Percentiles rank a stretch among this genome's conserved stretches.
Evolutionary conservation across 148 eudicot genomes (phyloP).

Genomic region (Rhododendron henanense): DNA sequence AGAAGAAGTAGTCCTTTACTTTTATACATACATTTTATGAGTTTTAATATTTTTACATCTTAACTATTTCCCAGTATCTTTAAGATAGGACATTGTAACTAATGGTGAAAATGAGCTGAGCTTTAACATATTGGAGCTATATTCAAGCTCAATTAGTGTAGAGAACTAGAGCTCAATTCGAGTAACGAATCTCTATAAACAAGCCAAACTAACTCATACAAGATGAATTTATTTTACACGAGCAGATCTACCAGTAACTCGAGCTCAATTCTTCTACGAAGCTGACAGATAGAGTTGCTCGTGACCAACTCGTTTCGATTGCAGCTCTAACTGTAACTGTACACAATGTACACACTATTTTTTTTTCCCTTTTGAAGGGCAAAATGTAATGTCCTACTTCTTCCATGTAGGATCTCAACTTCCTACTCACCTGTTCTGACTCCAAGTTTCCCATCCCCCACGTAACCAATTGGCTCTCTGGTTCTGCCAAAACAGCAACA

Average conservation of each 20-base stretch:
- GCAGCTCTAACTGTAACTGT: not conserved
- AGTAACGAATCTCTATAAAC: not conserved
- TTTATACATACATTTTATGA: too few species aligned
- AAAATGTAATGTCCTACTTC: too few species aligned
- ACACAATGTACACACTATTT: too few species aligned
- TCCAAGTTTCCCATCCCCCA: slow-evolving; percentile 6
- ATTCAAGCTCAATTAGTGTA: not conserved
- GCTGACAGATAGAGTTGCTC: too few species aligned
- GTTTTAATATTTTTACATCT: too few species aligned
- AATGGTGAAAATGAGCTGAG: not conserved
- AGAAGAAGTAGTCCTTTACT: not conserved
- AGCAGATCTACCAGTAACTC: not conserved
- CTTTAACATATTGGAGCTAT: not conserved
- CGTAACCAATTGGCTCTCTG: not conserved
- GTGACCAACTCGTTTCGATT: too few species aligned
- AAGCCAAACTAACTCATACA: not conserved
- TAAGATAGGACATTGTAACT: not conserved
- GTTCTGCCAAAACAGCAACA: not conserved
- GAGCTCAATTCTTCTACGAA: not conserved
- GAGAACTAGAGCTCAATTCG: not conserved
- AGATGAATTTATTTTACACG: not conserved
- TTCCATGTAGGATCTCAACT: too few species aligned
- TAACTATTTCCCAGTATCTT: not conserved
- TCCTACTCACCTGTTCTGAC: too few species aligned
- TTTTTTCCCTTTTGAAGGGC: too few species aligned